Conservation (phyloP, 306 rosid species). For the Castanea mollissima region DNA sequence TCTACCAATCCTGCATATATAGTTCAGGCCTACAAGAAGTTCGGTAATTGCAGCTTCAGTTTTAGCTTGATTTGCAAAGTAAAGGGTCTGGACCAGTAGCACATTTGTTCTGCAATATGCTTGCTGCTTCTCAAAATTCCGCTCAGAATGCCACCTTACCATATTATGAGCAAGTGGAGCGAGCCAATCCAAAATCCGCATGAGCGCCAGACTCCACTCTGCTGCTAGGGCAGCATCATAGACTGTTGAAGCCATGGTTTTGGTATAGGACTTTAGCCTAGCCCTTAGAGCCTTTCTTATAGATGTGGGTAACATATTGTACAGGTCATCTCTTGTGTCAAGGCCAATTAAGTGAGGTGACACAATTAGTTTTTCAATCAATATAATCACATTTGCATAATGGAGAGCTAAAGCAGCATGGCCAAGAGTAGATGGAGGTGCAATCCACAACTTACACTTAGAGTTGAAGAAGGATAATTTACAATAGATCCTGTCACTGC, state of each 20-base stretch:
- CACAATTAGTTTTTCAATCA: constrained; percentile 58
- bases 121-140: constrained; percentile 63
- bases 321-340: constrained; percentile 56
- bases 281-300: constrained; percentile 52
- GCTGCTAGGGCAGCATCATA: constrained; percentile 38
- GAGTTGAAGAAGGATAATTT: constrained; percentile 42
- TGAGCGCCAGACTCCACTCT: constrained; percentile 44
- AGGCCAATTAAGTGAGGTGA: constrained; percentile 43
- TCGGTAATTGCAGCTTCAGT: constrained; percentile 76
- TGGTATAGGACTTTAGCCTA: constrained; percentile 47
- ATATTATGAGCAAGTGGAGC: constrained; percentile 77
- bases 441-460: constrained; percentile 30
- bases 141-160: constrained; percentile 73
- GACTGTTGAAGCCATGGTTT: constrained; percentile 30
- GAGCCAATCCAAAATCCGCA: constrained; percentile 65
- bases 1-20: constrained; percentile 36
- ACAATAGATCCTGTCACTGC: constrained; percentile 38
- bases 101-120: constrained; percentile 32
- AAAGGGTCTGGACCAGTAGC: constrained; percentile 72
- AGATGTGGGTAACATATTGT: constrained; percentile 55
- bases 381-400: constrained; percentile 64
- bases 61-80: constrained; percentile 64
- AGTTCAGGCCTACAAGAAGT: constrained; percentile 75
- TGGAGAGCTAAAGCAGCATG: constrained; percentile 64
- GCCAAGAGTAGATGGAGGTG: constrained; percentile 63